Percentiles rank a stretch among this genome's conserved stretches.
Conservation (phyloP, 495 filamentous ascomycete species). For the Thozetella sp. region DNA sequence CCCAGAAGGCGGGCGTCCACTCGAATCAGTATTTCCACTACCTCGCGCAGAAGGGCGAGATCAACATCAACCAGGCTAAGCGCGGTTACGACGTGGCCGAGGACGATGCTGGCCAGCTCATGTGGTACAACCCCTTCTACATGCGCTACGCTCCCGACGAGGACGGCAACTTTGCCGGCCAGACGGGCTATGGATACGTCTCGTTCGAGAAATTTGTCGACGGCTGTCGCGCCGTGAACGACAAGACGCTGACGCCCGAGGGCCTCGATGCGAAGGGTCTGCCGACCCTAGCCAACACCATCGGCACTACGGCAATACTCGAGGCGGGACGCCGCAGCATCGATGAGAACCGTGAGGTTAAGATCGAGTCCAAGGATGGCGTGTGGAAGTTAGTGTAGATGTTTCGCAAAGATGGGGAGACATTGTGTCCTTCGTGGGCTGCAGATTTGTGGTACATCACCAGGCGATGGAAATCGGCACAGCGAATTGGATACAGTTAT, state of each 20-base stretch:
- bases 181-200: slow-evolving; percentile 91
- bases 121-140: slow-evolving; percentile 95
- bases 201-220: slow-evolving; percentile 97
- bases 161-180: slow-evolving; percentile 90
- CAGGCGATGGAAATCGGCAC: too few species aligned
- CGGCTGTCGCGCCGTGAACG: slow-evolving; percentile 77
- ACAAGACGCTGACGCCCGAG: slow-evolving; percentile 67
- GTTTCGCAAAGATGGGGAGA: neutral
- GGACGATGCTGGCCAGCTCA: slow-evolving; percentile 65
- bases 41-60: slow-evolving; percentile 80
- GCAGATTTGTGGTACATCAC: neutral
- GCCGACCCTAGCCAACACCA: slow-evolving; percentile 85
- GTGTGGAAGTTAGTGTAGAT: slow-evolving; percentile 70
- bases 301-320: slow-evolving; percentile 88
- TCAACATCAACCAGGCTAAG: slow-evolving; percentile 91
- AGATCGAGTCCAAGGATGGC: slow-evolving; percentile 64
- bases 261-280: slow-evolving; percentile 78
- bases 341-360: slow-evolving; percentile 77
- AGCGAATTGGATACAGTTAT: too few species aligned
- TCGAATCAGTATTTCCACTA: slow-evolving; percentile 97
- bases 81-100: slow-evolving; percentile 93
- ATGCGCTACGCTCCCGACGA: slow-evolving; percentile 96
- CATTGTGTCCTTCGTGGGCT: neutral
- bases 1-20: slow-evolving; percentile 88
- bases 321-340: slow-evolving; percentile 82